These are phyloP conservation scores for Rubroboletus satanas DNA, from an alignment of 768 basidiomycete species.

Conservation along the genomic window DNA sequence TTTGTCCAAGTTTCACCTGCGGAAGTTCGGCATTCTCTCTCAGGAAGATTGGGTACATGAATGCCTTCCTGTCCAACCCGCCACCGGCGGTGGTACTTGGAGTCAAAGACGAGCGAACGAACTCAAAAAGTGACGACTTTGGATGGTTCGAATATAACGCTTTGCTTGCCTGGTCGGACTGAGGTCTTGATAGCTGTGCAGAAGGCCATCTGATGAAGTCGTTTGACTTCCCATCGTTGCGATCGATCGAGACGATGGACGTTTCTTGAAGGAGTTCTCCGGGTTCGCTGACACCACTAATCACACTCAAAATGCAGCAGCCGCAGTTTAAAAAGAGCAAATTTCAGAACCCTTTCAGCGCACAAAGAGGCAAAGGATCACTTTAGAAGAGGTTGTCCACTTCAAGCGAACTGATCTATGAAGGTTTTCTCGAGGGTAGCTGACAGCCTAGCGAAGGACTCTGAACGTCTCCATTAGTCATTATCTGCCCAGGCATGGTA, in stretches of 20 bases:
- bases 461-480: conserved; percentile 31
- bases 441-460: conserved; percentile 46
- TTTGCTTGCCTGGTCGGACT: conserved; percentile 38
- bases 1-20: conserved; percentile 32
- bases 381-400: conserved; percentile 33
- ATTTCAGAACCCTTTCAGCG: conserved; percentile 2
- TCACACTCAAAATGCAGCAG: conserved; percentile 59
- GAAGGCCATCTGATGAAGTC: conserved; percentile 55
- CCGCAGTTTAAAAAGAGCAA: conserved; percentile 25
- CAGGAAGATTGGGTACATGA: conserved; percentile 67
- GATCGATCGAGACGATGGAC: conserved; percentile 50
- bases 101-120: conserved; percentile 31
- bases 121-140: conserved; percentile 58
- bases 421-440: conserved; percentile 44
- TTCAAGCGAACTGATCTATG: conserved; percentile 34
- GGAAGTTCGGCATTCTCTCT: conserved; percentile 49
- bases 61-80: conserved; percentile 32
- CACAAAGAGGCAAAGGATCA: conserved; percentile 4
- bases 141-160: conserved; percentile 62
- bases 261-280: conserved; percentile 34
- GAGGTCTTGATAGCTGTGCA: conserved; percentile 31
- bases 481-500: background rate
- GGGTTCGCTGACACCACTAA: conserved; percentile 34
- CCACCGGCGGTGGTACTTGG: conserved; percentile 9
- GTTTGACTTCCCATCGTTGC: conserved; percentile 42